These are phyloP conservation scores for Chaetomium fimeti DNA, from an alignment of 495 filamentous ascomycete genomes.

Conservation along the genomic window DNA sequence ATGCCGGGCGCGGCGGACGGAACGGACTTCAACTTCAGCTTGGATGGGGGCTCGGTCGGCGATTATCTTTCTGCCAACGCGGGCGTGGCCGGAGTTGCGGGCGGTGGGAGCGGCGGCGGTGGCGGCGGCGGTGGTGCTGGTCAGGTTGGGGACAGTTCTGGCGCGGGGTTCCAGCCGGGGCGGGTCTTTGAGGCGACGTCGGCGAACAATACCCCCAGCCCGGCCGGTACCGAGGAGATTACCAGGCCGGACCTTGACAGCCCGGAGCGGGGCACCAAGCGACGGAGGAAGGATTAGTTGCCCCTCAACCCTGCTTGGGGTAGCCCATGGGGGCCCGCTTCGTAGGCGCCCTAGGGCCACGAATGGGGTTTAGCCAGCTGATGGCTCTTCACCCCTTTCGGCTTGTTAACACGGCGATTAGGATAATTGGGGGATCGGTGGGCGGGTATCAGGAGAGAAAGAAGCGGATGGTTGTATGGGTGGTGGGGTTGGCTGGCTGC, in stretches of 20 bases:
- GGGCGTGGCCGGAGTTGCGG: not conserved
- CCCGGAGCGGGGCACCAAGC: constrained; percentile 42
- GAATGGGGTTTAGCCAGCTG: not conserved
- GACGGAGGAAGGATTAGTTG: constrained; percentile 36
- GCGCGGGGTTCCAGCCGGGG: constrained; percentile 26
- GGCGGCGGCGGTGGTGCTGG: not conserved
- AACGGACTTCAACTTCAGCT: constrained; percentile 44
- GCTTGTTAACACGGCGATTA: not conserved
- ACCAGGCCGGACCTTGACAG: constrained; percentile 40
- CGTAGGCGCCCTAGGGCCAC: too few species aligned
- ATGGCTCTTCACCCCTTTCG: not conserved
- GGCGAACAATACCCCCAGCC: constrained; percentile 42
- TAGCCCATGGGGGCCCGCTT: not conserved
- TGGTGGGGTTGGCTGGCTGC: constrained; percentile 2
- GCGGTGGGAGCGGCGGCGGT: not conserved
- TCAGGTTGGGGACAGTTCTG: not conserved
- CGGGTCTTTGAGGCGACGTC: constrained; percentile 38
- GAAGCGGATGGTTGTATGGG: not conserved
- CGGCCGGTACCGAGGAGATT: constrained; percentile 50
- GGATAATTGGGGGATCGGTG: not conserved
- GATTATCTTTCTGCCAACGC: not conserved
- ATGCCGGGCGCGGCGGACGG: constrained; percentile 22
- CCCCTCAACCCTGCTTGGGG: not conserved
- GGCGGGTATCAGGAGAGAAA: not conserved
- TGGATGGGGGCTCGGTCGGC: constrained; percentile 25